Evolutionary conservation across 768 basidiomycete genomes (phyloP).

Genomic region (Russula brevipes): DNA sequence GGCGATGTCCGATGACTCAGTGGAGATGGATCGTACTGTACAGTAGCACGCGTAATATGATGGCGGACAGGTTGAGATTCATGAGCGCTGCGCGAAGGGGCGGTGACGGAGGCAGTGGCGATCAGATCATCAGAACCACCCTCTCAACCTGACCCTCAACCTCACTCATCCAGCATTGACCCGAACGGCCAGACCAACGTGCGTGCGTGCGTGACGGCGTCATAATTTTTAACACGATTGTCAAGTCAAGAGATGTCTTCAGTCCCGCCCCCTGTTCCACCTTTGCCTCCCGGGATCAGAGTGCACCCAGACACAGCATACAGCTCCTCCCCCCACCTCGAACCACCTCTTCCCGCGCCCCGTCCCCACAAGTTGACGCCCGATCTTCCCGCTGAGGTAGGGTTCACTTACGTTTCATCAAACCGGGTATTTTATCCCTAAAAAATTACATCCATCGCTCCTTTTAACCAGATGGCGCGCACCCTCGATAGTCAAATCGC

Average conservation of each 20-base stretch:
- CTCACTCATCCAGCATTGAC: too few relatives aligned
- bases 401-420: conserved; percentile 28
- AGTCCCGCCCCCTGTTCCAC: not conserved
- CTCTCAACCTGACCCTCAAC: not conserved
- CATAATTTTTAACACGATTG: not conserved
- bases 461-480: conserved; percentile 52
- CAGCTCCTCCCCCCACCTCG: conserved; percentile 44
- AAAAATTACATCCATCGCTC: conserved; percentile 1
- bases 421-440: conserved; percentile 6
- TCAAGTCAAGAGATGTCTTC: conserved; percentile 2
- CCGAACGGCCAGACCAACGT: not conserved
- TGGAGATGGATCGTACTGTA: too few relatives aligned
- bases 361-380: conserved; percentile 60
- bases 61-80: too few relatives aligned
- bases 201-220: not conserved
- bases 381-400: conserved; percentile 55
- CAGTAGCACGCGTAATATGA: too few relatives aligned
- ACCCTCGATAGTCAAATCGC: conserved; percentile 48
- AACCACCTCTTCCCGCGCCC: conserved; percentile 57
- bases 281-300: not conserved
- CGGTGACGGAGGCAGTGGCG: too few relatives aligned
- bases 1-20: too few relatives aligned
- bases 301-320: conserved; percentile 1
- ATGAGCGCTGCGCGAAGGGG: too few relatives aligned
- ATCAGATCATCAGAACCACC: too few relatives aligned